Evolutionary conservation across 2,329 filamentous ascomycete species (phyloP).

Genomic region (Catunica adiposa): DNA sequence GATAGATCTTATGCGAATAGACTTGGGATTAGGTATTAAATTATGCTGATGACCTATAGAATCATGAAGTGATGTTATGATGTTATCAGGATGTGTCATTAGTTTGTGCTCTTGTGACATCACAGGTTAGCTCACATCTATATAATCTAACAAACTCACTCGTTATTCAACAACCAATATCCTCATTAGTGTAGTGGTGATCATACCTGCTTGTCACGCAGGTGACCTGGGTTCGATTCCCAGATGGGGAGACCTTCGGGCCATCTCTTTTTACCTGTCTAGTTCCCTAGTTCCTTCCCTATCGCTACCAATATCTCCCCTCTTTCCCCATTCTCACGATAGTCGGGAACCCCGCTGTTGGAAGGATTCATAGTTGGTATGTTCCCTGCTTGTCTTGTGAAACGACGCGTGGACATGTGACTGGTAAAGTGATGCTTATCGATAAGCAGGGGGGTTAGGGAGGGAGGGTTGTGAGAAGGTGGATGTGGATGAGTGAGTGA

Average conservation of each 20-base stretch:
- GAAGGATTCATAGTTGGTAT: not conserved
- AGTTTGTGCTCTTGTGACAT: too few relatives aligned
- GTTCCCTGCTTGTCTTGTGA: not conserved
- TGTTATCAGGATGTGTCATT: too few relatives aligned
- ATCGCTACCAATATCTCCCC: not conserved
- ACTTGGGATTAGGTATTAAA: not conserved
- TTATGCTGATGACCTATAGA: too few relatives aligned
- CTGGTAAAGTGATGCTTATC: not conserved
- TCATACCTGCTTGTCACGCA: constrained; percentile 14
- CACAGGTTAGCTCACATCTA: not conserved
- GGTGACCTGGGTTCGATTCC: constrained; percentile 14
- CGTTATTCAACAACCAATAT: not conserved
- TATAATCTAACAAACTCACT: not conserved
- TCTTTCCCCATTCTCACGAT: not conserved
- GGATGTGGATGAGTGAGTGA: too few relatives aligned
- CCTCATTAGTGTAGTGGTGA: constrained; percentile 14
- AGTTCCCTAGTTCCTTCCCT: not conserved
- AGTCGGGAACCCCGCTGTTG: too few relatives aligned
- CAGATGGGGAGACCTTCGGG: constrained; percentile 6
- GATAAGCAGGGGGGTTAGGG: not conserved
- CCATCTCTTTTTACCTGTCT: not conserved
- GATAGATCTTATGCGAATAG: not conserved
- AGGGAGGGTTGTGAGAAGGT: too few relatives aligned
- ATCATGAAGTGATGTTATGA: too few relatives aligned
- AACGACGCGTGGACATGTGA: not conserved